Percentiles rank a stretch among this genome's conserved stretches.
These are phyloP conservation scores for Suillus spraguei DNA, from an alignment of 768 basidiomycete species.

Conservation along the genomic window DNA sequence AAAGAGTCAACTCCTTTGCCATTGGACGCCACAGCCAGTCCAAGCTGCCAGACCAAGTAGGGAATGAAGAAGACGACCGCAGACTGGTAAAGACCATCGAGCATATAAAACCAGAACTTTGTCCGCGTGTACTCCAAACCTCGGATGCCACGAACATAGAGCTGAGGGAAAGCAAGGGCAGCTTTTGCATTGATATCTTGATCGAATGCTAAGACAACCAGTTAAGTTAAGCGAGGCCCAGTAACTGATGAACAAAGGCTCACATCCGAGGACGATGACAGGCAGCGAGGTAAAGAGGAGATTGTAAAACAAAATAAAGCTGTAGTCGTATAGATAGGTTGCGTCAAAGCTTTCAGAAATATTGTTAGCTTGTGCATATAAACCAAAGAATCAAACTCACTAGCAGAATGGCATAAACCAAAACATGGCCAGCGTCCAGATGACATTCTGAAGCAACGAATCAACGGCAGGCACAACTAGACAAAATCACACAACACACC, in stretches of 20 bases:
- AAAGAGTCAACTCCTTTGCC: conserved; percentile 79
- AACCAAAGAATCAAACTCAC: conserved; percentile 41
- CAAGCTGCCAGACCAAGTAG: conserved; percentile 70
- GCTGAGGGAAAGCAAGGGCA: conserved; percentile 88
- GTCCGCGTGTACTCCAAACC: conserved; percentile 90
- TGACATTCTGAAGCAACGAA: conserved; percentile 63
- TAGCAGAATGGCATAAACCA: conserved; percentile 92
- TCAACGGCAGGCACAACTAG: conserved; percentile 12
- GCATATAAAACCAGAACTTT: conserved; percentile 96
- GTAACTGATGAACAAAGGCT: conserved; percentile 21
- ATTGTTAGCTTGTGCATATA: conserved; percentile 18
- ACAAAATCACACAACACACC: conserved; percentile 43
- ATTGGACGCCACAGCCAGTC: conserved; percentile 69
- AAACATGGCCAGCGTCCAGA: conserved; percentile 93
- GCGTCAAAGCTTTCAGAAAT: conserved; percentile 74
- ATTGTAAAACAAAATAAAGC: conserved; percentile 91
- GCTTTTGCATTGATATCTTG: conserved; percentile 93
- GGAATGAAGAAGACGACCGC: conserved; percentile 86
- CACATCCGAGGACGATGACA: conserved; percentile 88
- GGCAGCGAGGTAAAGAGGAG: conserved; percentile 93
- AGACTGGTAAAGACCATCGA: conserved; percentile 94
- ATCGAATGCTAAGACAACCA: conserved; percentile 66
- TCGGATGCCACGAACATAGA: conserved; percentile 94
- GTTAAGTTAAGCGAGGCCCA: conserved; percentile 8
- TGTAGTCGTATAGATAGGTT: conserved; percentile 94